Conservation (phyloP, 768 basidiomycete species). For the Lepiota venenata region DNA sequence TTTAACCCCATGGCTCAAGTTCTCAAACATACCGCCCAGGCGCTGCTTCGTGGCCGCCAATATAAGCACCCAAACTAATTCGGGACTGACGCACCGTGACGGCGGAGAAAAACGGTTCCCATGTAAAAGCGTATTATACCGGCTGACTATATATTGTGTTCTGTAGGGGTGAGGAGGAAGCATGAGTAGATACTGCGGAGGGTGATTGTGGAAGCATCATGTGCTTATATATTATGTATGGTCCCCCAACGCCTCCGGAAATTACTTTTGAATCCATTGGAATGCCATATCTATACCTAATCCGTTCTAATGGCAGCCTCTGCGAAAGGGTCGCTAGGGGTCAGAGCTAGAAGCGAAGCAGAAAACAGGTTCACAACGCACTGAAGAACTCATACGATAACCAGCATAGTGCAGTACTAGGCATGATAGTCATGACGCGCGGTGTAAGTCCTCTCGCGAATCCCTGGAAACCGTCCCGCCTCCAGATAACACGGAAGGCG, state of each 20-base stretch:
- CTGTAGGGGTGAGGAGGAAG: not conserved
- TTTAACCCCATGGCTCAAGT: too few species aligned
- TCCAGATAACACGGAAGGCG: conserved; percentile 87
- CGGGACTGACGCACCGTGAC: too few species aligned
- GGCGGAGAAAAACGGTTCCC: not conserved
- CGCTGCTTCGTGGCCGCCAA: too few species aligned
- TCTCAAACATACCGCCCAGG: too few species aligned
- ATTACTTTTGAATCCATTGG: conserved; percentile 8
- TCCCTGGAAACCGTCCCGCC: conserved; percentile 79
- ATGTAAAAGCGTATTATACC: conserved; percentile 6
- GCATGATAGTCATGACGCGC: conserved; percentile 91
- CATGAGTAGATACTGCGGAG: conserved; percentile 2
- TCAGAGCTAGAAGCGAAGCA: conserved; percentile 8
- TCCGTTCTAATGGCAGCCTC: conserved; percentile 64
- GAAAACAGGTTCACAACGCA: conserved; percentile 41
- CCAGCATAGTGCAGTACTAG: conserved; percentile 97
- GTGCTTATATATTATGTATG: conserved; percentile 8
- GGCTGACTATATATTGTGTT: conserved; percentile 2
- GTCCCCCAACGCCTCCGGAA: not conserved
- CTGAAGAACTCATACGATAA: conserved; percentile 98
- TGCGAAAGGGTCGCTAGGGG: conserved; percentile 24
- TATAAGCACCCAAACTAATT: too few species aligned
- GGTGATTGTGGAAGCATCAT: not conserved
- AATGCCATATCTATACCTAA: conserved; percentile 18
- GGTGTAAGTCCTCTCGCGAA: conserved; percentile 88